Base-by-base conservation (phyloP, 495 filamentous ascomycete genomes). In the Bathelium albidoporum region DNA sequence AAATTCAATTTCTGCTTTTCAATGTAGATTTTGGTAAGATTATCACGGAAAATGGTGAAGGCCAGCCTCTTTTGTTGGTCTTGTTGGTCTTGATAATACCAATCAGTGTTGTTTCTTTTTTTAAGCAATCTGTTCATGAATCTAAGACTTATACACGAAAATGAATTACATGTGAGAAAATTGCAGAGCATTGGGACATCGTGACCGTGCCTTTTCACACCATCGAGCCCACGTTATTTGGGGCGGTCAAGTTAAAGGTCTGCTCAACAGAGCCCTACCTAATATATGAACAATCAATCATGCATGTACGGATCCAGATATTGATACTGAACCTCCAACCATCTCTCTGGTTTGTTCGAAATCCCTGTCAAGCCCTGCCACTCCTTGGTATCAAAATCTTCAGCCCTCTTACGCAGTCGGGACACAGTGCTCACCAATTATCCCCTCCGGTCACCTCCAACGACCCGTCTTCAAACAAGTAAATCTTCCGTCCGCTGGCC, bases 401-500 rank as follows among this genome's bases (percentile, higher is more conserved):
- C n/a, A n/a, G n/a, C n/a, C n/a, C n/a, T n/a, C n/a, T n/a, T n/a
- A n/a, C n/a, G n/a, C n/a, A n/a, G n/a, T n/a, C n/a, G n/a, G n/a
- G n/a, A 29, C 16, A 12, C 5, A n/a, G 7, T 29, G 22, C 5
- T 29, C 24, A 5, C 9, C 49, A 29, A 55, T 9, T 9, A 29
- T 9, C 20, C 12, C 49, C 4, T 11, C 49, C 9, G 9, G 22
- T 49, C 43, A n/a, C 24, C 24, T 11, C 4, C 24, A 28, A 3
- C 12, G 11, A 3, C 12, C 16, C 49, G 2, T 28, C 49, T 10
- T 55, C 49, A 55, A 55, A 55, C 49, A 26, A 55, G 22, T 24
- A 55, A 55, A 55, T 55, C 49, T 24, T 55, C 39, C 61, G 22
- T 32, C 41, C 11, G 2, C 61, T 52, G 58, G 39, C 64, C 66